Conservation (phyloP, 768 basidiomycete species). For the Amanita brunnescens region DNA sequence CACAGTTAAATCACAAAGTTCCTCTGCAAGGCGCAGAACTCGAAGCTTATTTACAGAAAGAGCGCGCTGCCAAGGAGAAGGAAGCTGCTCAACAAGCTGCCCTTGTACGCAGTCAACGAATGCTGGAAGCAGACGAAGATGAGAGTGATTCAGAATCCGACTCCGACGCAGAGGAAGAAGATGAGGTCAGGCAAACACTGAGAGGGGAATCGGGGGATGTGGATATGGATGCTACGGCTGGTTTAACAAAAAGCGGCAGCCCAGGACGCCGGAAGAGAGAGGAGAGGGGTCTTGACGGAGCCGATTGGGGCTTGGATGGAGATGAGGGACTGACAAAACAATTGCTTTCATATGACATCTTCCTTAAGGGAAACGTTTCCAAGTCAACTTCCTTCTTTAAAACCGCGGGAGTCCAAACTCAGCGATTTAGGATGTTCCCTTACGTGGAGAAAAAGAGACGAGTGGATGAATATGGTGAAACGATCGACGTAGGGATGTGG, state of each 20-base stretch:
- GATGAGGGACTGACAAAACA: slow-evolving; percentile 72
- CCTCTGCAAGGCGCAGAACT: slow-evolving; percentile 85
- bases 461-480: slow-evolving; percentile 95
- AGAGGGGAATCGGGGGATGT: slow-evolving; percentile 30
- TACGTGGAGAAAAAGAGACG: slow-evolving; percentile 87
- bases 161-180: slow-evolving; percentile 59
- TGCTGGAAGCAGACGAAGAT: slow-evolving; percentile 92
- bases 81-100: slow-evolving; percentile 83
- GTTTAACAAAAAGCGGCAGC: neutral
- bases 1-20: slow-evolving; percentile 80
- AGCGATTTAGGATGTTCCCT: slow-evolving; percentile 95
- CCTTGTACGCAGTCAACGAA: slow-evolving; percentile 70
- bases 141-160: slow-evolving; percentile 74
- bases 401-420: slow-evolving; percentile 55
- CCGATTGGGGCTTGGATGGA: slow-evolving; percentile 65
- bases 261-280: slow-evolving; percentile 28
- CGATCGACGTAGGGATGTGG: slow-evolving; percentile 94
- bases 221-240: slow-evolving; percentile 12
- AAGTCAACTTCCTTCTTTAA: slow-evolving; percentile 86
- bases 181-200: slow-evolving; percentile 48
- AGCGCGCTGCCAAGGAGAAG: slow-evolving; percentile 70
- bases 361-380: slow-evolving; percentile 91
- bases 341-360: slow-evolving; percentile 88
- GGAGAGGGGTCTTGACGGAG: slow-evolving; percentile 41
- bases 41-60: slow-evolving; percentile 68